Conservation (phyloP, 805 yeast genomes). For the Candida ponderosae region DNA sequence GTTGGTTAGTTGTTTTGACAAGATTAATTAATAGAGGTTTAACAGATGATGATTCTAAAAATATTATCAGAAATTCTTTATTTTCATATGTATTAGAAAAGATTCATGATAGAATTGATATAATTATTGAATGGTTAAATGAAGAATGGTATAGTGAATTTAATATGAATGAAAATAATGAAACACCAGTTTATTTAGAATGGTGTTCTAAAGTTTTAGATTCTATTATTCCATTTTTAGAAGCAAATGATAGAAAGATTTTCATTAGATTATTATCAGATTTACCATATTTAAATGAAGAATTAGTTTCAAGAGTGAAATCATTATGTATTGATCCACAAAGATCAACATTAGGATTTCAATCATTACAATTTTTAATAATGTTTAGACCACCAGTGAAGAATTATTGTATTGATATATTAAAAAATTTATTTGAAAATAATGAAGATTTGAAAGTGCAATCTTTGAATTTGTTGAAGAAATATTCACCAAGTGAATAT, state of each 20-base stretch:
- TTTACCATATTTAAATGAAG: constrained; percentile 64
- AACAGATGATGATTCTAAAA: constrained; percentile 37
- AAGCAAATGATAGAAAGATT: constrained; percentile 68
- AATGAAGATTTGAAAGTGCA: constrained; percentile 45
- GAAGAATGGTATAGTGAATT: constrained; percentile 85
- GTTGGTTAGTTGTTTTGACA: constrained; percentile 71
- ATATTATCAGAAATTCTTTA: constrained; percentile 59
- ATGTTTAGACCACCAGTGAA: constrained; percentile 89
- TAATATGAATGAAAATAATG: constrained; percentile 15
- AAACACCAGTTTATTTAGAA: constrained; percentile 46
- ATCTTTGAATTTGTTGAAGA: constrained; percentile 36
- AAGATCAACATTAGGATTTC: constrained; percentile 71
- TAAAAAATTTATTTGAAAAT: constrained; percentile 36
- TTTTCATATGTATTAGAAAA: constrained; percentile 68
- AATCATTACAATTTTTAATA: constrained; percentile 72
- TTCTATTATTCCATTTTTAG: constrained; percentile 76
- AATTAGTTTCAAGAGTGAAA: constrained; percentile 55
- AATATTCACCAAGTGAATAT: constrained; percentile 26
- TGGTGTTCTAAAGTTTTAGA: constrained; percentile 74
- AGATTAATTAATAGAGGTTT: constrained; percentile 82
- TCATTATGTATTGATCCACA: constrained; percentile 82
- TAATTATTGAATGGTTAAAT: constrained; percentile 84
- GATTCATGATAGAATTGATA: constrained; percentile 62
- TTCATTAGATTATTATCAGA: constrained; percentile 83
- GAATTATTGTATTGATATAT: constrained; percentile 36